Evolutionary conservation across 1,284 basidiomycete genomes (phyloP), one percentile per base, ranked within the genome.

Genomic region (Ceratobasidium sp.): DNA sequence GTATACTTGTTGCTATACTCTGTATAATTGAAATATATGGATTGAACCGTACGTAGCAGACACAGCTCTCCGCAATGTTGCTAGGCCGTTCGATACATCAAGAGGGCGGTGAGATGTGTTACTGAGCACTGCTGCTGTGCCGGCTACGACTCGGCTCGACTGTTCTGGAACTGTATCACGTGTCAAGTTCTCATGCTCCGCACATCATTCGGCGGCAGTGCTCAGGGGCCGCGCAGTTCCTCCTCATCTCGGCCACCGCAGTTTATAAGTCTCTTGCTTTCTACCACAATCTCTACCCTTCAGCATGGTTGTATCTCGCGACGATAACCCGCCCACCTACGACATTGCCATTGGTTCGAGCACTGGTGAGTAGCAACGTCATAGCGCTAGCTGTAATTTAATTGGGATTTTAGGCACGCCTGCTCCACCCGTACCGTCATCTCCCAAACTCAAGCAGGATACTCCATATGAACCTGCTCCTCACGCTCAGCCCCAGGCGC

Each of bases 381-480:
- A 38, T 7, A 31, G 17, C 12, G 17, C n/a, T 27, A 65, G 17
- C 31, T 40, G 22, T 54, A 58, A 22, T 38, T 45, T 8, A 40
- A 40, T 17, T 8, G 38, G 38, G 17, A 12, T 7, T 47, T 7
- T 47, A 47, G 45, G 45, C 52, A 42, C 72, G 53, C 62, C 71
- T 67, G 34, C 71, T 70, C 69, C 72, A 73, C 49, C 73, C 53
- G 72, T 74, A 32, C 73, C 75, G 32, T 74, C 75, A 13, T 74
- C 17, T 65, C 22, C 75, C 72, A 3, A 60, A 69, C 15, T 74
- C 75, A 72, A 77, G 77, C 35, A 77, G 68, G 74, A 43, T 45
- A 58, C 31, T 12, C 70, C 40, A 35, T 72, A 49, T 58, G 55
- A 42, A 20, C 43, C 64, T 38, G 49, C 71, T 34, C 53, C 69